A percentile compares a stretch with the other conserved stretches of the same genome.
These are phyloP conservation scores for Hordeum marinum DNA, from an alignment of 176 grass and related monocot genomes.

Conservation along the genomic window DNA sequence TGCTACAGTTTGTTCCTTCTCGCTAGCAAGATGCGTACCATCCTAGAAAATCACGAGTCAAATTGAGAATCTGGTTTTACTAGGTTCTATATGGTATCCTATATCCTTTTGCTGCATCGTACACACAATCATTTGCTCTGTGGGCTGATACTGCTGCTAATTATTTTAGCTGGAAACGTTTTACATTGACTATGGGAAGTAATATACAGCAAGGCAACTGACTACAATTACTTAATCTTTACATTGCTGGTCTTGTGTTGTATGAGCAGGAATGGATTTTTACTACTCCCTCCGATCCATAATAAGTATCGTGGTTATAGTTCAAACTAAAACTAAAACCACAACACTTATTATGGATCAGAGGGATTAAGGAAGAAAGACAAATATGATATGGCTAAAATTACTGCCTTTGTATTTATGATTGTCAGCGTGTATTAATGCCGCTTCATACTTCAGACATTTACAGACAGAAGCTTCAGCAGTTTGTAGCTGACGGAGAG, in stretches of 20 bases:
- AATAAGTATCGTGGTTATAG: too few relatives aligned
- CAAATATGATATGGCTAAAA: neutral
- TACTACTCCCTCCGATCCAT: neutral
- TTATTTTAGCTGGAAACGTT: conserved; percentile 3
- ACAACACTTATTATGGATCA: too few relatives aligned
- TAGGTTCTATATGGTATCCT: neutral
- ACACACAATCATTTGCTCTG: neutral
- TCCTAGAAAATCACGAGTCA: neutral
- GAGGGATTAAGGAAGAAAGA: neutral
- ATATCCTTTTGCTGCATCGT: neutral
- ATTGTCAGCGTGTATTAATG: conserved; percentile 31
- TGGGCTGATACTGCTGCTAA: neutral
- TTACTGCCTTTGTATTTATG: conserved; percentile 2
- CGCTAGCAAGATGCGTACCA: neutral
- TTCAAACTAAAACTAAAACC: too few relatives aligned
- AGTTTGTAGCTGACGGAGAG: conserved; percentile 77
- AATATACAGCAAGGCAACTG: neutral
- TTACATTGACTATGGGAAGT: neutral
- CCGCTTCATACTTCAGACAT: conserved; percentile 65
- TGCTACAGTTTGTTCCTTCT: neutral
- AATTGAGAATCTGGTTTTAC: neutral
- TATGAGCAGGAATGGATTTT: neutral
- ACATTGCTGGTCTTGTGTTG: neutral
- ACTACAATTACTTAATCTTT: conserved; percentile 4
- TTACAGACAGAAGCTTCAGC: conserved; percentile 97